Evolutionary conservation across 2,329 filamentous ascomycete species (phyloP).

Genomic region (Botrytis byssoidea): DNA sequence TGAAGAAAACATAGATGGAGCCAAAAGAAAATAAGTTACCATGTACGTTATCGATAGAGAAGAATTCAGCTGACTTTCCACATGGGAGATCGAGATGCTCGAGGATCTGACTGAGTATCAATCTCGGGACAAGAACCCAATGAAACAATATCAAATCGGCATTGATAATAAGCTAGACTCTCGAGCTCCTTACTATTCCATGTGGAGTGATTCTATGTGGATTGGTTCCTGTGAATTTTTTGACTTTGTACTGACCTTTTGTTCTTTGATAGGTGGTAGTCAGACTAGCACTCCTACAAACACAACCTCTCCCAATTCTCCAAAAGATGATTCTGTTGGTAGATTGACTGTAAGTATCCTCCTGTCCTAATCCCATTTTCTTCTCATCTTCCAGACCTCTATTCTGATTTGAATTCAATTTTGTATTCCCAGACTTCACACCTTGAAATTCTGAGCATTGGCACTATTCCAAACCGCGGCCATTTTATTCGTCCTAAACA

Average conservation of each 20-base stretch:
- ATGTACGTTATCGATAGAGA: not conserved
- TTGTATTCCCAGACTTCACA: not conserved
- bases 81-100: not conserved
- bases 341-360: conserved; percentile 10
- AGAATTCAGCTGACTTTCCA: not conserved
- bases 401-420: not conserved
- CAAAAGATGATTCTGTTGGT: not conserved
- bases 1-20: conserved; percentile 5
- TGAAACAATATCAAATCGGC: not conserved
- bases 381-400: not conserved
- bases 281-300: conserved; percentile 7
- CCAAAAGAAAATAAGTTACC: not conserved
- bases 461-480: not conserved
- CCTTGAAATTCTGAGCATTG: no score
- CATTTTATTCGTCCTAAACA: not conserved
- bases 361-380: not conserved
- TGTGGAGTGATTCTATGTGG: no score
- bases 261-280: conserved; percentile 1
- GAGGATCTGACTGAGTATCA: not conserved
- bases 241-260: not conserved
- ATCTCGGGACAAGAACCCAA: not conserved
- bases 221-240: not conserved
- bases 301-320: not conserved
- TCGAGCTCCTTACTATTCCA: not conserved
- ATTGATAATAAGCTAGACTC: not conserved